These are phyloP conservation scores for Mycena floridula DNA, from an alignment of 768 basidiomycete species.

Conservation along the genomic window DNA sequence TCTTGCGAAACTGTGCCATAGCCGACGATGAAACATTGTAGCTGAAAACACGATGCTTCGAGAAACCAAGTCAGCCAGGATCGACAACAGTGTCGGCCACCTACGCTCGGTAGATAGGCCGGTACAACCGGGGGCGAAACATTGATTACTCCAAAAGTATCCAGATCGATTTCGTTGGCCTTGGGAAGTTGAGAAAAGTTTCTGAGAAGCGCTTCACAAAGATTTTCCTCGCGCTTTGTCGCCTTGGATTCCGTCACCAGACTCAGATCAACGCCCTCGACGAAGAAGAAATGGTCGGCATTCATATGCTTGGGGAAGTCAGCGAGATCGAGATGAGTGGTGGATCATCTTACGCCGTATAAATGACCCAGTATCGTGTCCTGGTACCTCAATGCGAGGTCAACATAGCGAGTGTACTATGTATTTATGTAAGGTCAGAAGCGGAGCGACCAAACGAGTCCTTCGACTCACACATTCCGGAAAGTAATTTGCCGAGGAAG, in stretches of 20 bases:
- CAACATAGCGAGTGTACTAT: slow-evolving; percentile 61
- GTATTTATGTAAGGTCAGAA: too few relatives aligned
- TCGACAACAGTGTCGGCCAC: too few relatives aligned
- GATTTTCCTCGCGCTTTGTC: slow-evolving; percentile 18
- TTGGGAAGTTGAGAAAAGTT: slow-evolving; percentile 64
- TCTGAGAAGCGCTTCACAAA: slow-evolving; percentile 53
- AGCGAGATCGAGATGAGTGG: slow-evolving; percentile 10
- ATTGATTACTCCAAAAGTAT: slow-evolving; percentile 71
- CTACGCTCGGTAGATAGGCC: too few relatives aligned
- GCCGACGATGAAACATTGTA: slow-evolving; percentile 60
- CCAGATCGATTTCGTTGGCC: slow-evolving; percentile 45
- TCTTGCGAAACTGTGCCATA: slow-evolving; percentile 13
- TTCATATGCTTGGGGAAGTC: slow-evolving; percentile 69
- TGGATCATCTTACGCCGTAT: slow-evolving; percentile 56
- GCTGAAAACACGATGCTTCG: slow-evolving; percentile 72
- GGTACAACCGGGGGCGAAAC: slow-evolving; percentile 81
- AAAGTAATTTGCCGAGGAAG: slow-evolving; percentile 74
- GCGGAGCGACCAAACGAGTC: too few relatives aligned
- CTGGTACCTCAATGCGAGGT: slow-evolving; percentile 76
- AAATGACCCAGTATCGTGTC: slow-evolving; percentile 86
- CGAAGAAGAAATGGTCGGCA: slow-evolving; percentile 65
- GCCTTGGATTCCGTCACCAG: slow-evolving; percentile 23
- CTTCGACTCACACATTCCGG: slow-evolving; percentile 85
- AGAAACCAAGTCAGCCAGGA: too few relatives aligned
- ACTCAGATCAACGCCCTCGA: slow-evolving; percentile 49